Evolutionary conservation across 192 early-diverging fungal genomes (phyloP), one percentile per base, ranked within the genome.

Genomic region (Coemansia sp.): DNA sequence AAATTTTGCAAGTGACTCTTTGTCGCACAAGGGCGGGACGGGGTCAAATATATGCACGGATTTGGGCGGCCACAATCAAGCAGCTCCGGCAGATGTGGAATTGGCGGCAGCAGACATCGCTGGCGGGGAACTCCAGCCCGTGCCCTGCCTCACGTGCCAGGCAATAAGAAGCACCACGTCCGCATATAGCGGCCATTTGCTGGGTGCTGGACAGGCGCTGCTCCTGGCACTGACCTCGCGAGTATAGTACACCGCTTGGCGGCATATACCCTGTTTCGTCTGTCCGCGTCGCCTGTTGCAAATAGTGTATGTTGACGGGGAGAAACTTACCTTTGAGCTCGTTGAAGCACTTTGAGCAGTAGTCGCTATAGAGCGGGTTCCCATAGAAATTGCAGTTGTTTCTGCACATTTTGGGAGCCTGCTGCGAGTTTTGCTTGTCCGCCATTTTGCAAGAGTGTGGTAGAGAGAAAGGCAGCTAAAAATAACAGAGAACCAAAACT

Each of bases 331-430:
- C 70, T 40, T 69, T 60, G 23, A 76, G 56, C 62, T 88, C 84
- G 71, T 86, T 87, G 71, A 84, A 90, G 70, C 90, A 92, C 58
- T 90, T 88, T 12, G 88, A 90, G 69, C 90, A 92, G 77, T 90
- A 79, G 63, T 87, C 81, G 73, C 88, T 86, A 69, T 87, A 87
- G 44, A 87, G 79, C 31, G 83, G 82, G 61, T 86, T 87, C 20
- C 85, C 88, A 59, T 90, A 92, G 73, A 90, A 90, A 10, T 86
- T 86, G 63, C 90, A 92, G 56, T 85, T 85, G 62, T 84, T 85
- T 62, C 82, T 79, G 73, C 90, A 92, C 56, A 83, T 74, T 58
- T 67, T 76, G 48, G 86, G 80, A 60, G 67, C 58, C 56, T 88
- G 79, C 50, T 88, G 80, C 12, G 81, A 80, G 50, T 87, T 67